Base-by-base conservation (phyloP, 2,329 filamentous ascomycete species). In the Ambrosiella cleistominuta region DNA sequence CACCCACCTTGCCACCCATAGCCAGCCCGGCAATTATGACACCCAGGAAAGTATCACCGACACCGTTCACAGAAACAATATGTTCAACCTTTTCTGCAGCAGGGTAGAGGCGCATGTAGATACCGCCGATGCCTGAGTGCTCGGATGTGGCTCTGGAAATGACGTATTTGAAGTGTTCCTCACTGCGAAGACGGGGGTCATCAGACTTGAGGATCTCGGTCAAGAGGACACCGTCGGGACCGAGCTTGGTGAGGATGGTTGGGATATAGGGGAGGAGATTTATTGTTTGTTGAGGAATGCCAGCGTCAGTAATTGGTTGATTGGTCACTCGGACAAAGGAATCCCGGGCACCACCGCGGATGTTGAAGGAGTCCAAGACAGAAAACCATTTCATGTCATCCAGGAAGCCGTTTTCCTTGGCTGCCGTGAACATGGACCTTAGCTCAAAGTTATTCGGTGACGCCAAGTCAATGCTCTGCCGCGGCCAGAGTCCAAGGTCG, bases 1-100 rank as follows among this genome's bases (percentile, higher is more conserved):
- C 76, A 65, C 81, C 70, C 60, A 79, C 67, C 61, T 70, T 71
- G 2, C 74, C 76, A 0, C 77, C 77, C 64, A 75, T 78, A 0
- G 82, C 82, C 63, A 97, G 68, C 0, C 86, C 88, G 1, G 88
- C 85, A n/a, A 95, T 73, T 58, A 96, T 64, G 12, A 89, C 85
- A 0, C 91, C 93, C 7, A 94, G 74, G 68, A 97, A 90, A 0
- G 93, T 96, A 70, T 98, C 93, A 0, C 93, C 93, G 1, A 88
- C 89, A 0, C 91, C 93, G 67, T 97, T 97, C 8, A 97, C 91
- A 52, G 88, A 95, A 1, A 91, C 81, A 1, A 95, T 75, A 1
- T 56, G 44, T 17, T 61, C 57, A 0, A 95, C 75, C 13, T 73
- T 70, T 66, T 86, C 81, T 0, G 78, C 79, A 0, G 85, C 74